A percentile compares a stretch with the other conserved stretches of the same genome.
Conservation (phyloP, 2,329 filamentous ascomycete genomes). For the Pseudogymnoascus sp. region DNA sequence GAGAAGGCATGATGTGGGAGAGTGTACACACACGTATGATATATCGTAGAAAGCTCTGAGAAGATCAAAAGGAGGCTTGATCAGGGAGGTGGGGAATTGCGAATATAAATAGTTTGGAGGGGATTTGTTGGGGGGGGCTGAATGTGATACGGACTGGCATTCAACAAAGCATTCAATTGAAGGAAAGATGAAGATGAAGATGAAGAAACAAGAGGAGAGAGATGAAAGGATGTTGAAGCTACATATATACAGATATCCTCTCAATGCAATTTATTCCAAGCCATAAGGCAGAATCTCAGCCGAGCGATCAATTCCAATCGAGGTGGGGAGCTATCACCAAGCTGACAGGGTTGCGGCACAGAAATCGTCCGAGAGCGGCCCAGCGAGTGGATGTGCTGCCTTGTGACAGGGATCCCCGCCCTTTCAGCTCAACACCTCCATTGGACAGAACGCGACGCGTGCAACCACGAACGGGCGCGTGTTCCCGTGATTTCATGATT, state of each 20-base stretch:
- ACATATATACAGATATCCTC: slow-evolving; percentile 2
- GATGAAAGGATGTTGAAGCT: not conserved
- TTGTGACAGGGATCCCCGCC: not conserved
- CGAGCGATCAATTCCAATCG: not conserved
- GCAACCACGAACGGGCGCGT: not conserved
- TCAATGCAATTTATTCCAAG: not conserved
- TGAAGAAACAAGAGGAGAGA: not conserved
- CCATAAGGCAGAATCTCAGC: not conserved
- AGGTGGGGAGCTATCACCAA: not conserved
- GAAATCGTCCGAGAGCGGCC: slow-evolving; percentile 1
- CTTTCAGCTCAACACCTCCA: not conserved
- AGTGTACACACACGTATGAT: not conserved
- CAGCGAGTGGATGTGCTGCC: slow-evolving; percentile 2
- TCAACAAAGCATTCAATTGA: not conserved
- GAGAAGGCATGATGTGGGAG: not conserved
- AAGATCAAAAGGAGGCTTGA: not conserved
- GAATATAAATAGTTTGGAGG: not conserved
- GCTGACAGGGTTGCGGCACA: not conserved
- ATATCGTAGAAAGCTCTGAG: not conserved
- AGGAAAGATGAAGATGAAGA: not conserved
- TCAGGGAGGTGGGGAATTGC: not conserved
- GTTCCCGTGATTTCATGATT: not conserved
- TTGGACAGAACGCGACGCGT: not conserved
- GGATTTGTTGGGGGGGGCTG: not conserved
- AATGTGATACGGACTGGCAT: not conserved